These are phyloP conservation scores for Blakeslea trispora DNA, from an alignment of 371 early-diverging fungal species.

Conservation along the genomic window DNA sequence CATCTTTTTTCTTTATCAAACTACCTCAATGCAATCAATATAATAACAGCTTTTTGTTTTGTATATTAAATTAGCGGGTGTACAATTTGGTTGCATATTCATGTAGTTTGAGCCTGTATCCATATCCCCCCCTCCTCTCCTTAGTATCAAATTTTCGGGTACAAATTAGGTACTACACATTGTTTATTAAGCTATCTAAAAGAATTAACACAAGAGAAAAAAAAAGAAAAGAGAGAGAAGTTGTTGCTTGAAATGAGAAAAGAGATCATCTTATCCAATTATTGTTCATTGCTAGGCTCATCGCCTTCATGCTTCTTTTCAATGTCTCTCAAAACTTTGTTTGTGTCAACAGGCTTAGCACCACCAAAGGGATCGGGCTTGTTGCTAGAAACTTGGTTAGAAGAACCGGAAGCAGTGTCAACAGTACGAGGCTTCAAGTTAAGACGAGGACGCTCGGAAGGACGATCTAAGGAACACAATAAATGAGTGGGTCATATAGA, in stretches of 20 bases:
- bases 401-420: constrained; percentile 29
- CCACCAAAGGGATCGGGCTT: constrained; percentile 84
- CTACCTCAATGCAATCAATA: too few relatives aligned
- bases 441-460: constrained; percentile 55
- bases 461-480: constrained; percentile 20
- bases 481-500: not conserved
- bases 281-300: constrained; percentile 7
- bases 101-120: too few relatives aligned
- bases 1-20: too few relatives aligned
- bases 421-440: constrained; percentile 72
- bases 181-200: not conserved
- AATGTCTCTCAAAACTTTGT: constrained; percentile 64
- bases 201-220: not conserved
- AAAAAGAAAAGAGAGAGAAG: not conserved
- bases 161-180: not conserved
- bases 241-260: not conserved
- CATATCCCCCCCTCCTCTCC: too few relatives aligned
- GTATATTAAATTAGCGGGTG: too few relatives aligned
- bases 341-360: constrained; percentile 80
- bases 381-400: constrained; percentile 12
- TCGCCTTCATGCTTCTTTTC: constrained; percentile 59
- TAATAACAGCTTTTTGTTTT: too few relatives aligned
- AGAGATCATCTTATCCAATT: constrained; percentile 3
- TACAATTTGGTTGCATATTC: too few relatives aligned
- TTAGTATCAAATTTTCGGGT: too few relatives aligned